Percentiles rank a stretch among this genome's conserved stretches.
phyloP scores from a whole-genome alignment of 2,329 filamentous ascomycete genomes.

The Teratosphaeria gauchensis region DNA sequence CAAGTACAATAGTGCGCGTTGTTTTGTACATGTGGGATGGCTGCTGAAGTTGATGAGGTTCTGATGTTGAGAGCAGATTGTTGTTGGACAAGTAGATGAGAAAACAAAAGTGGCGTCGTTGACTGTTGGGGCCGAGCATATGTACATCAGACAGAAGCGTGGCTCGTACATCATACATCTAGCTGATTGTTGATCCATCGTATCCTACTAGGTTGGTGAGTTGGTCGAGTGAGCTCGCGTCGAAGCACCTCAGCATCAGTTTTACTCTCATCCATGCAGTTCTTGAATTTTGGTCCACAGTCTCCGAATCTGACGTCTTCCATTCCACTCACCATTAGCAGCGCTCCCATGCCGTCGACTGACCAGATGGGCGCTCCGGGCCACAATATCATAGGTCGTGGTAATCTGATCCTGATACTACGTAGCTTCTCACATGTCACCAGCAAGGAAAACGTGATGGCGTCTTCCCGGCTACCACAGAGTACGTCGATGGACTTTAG shows the following conservation, averaged over 20 bases:
- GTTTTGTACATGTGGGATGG: not conserved
- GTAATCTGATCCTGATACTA: constrained; percentile 14
- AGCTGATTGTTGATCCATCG: constrained; percentile 15
- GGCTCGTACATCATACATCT: constrained; percentile 9
- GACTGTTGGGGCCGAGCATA: not conserved
- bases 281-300: constrained; percentile 2
- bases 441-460: constrained; percentile 21
- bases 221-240: constrained; percentile 15
- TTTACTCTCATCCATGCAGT: constrained; percentile 11
- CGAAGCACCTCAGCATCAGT: constrained; percentile 15
- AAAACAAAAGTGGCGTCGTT: not conserved
- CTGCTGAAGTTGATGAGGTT: not conserved
- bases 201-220: constrained; percentile 10
- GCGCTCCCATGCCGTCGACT: constrained; percentile 16
- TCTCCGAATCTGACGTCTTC: constrained; percentile 14
- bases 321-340: constrained; percentile 20
- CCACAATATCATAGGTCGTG: constrained; percentile 12
- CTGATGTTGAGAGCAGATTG: not conserved
- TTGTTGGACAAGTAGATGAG: not conserved
- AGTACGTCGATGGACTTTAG: constrained; percentile 17
- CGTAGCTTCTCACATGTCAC: constrained; percentile 17
- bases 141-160: not conserved
- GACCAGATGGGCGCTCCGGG: constrained; percentile 16
- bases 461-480: constrained; percentile 20
- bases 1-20: not conserved